A percentile compares a stretch with the other conserved stretches of the same genome.
phyloP scores from a whole-genome alignment of 1,284 basidiomycete genomes.

The Rhizoctonia solani region DNA sequence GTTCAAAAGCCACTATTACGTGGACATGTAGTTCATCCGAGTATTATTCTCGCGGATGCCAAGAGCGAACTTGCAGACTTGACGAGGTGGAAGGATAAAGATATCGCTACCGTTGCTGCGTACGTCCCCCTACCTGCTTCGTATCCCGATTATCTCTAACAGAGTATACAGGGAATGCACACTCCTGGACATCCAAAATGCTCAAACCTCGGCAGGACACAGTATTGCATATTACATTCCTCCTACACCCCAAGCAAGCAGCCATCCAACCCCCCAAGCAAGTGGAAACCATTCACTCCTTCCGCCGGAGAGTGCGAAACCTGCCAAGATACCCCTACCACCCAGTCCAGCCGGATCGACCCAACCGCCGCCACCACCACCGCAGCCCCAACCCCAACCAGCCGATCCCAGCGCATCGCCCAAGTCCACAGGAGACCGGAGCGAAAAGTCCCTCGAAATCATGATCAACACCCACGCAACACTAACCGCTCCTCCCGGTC shows the following conservation, averaged over 20 bases:
- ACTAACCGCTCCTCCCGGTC: slow-evolving; percentile 47
- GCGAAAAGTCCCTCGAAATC: slow-evolving; percentile 64
- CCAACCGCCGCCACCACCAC: no score
- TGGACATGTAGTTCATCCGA: slow-evolving; percentile 73
- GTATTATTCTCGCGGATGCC: slow-evolving; percentile 68
- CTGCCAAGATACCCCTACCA: slow-evolving; percentile 16
- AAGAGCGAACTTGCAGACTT: slow-evolving; percentile 63
- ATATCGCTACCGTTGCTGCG: slow-evolving; percentile 67
- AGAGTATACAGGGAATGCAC: slow-evolving; percentile 54
- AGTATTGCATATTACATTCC: slow-evolving; percentile 31
- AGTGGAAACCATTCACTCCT: neutral
- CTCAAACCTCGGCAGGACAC: slow-evolving; percentile 1
- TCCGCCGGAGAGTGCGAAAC: slow-evolving; percentile 21
- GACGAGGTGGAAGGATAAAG: slow-evolving; percentile 69
- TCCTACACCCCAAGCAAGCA: slow-evolving; percentile 6
- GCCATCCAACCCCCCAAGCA: neutral
- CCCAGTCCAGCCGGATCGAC: slow-evolving; percentile 10
- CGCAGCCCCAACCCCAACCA: no score
- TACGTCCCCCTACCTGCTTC: neutral
- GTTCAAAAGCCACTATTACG: slow-evolving; percentile 62
- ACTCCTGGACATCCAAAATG: slow-evolving; percentile 68
- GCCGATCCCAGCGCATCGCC: slow-evolving; percentile 24
- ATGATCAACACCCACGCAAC: slow-evolving; percentile 71
- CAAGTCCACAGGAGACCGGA: slow-evolving; percentile 10
- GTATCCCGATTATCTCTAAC: neutral